A percentile compares a stretch with the other conserved stretches of the same genome.
phyloP scores from a whole-genome alignment of 768 basidiomycete species.

The Strobilomyces echinocephalus region DNA sequence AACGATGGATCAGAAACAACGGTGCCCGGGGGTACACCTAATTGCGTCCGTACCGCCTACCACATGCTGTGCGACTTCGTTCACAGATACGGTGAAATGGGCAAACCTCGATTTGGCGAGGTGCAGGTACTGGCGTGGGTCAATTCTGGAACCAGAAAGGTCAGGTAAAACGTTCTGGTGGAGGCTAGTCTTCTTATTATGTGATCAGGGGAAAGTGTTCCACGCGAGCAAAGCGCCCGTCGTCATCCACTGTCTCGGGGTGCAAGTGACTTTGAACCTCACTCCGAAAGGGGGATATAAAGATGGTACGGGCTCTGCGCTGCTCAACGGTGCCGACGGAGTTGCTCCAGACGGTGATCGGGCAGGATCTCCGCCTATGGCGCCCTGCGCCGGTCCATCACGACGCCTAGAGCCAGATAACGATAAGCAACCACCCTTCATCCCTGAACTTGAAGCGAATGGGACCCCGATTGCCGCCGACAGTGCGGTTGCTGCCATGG shows the following conservation, averaged over 20 bases:
- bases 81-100: conserved; percentile 33
- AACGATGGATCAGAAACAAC: conserved; percentile 9
- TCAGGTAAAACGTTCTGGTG: conserved; percentile 2
- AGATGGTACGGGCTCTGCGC: neutral
- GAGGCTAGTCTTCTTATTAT: neutral
- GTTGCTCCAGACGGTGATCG: conserved; percentile 5
- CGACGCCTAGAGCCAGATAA: neutral
- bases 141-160: conserved; percentile 36
- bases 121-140: conserved; percentile 42
- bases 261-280: conserved; percentile 20
- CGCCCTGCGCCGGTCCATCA: neutral
- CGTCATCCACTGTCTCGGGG: conserved; percentile 25
- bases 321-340: conserved; percentile 12
- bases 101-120: conserved; percentile 30
- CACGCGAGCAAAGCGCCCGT: conserved; percentile 18
- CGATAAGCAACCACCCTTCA: neutral
- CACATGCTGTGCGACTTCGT: conserved; percentile 30
- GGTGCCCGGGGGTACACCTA: conserved; percentile 26
- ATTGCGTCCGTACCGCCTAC: conserved; percentile 18
- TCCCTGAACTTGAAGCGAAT: neutral
- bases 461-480: conserved; percentile 2
- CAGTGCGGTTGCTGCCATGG: conserved; percentile 7
- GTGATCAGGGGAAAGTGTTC: conserved; percentile 22
- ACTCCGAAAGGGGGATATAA: conserved; percentile 26
- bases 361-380: conserved; percentile 1